These are phyloP conservation scores for Apiospora saccharicola DNA, from an alignment of 2,329 filamentous ascomycete genomes.

Conservation along the genomic window DNA sequence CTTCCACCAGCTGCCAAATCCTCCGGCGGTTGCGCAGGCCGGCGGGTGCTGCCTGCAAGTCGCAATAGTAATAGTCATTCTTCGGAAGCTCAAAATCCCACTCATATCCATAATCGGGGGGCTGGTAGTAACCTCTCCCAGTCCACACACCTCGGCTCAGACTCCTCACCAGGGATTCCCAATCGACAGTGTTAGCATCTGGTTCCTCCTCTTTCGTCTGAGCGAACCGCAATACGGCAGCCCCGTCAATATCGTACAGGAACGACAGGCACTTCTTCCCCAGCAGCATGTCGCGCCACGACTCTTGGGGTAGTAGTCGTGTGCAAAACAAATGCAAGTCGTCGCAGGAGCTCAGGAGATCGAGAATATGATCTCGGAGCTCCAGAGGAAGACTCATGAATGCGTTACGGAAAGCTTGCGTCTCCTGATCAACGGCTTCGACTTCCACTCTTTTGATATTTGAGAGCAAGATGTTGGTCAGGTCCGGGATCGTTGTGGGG, in stretches of 20 bases:
- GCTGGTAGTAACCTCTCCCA: neutral
- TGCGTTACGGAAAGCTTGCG: constrained; percentile 25
- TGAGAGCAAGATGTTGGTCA: neutral
- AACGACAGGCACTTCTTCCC: constrained; percentile 31
- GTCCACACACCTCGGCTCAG: constrained; percentile 30
- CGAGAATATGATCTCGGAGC: constrained; percentile 27
- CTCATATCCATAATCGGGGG: neutral
- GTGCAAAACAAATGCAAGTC: constrained; percentile 30
- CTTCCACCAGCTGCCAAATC: constrained; percentile 34
- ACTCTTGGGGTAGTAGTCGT: constrained; percentile 30
- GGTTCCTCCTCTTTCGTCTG: neutral
- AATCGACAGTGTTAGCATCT: constrained; percentile 28
- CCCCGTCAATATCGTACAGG: constrained; percentile 30
- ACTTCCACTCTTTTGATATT: neutral
- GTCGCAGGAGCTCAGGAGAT: constrained; percentile 18
- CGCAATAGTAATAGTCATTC: neutral
- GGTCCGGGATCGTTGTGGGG: neutral
- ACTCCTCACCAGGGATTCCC: constrained; percentile 34
- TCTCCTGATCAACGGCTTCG: neutral
- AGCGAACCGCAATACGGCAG: constrained; percentile 25
- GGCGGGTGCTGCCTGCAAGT: constrained; percentile 26
- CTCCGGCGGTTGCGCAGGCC: constrained; percentile 33
- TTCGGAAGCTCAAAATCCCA: neutral
- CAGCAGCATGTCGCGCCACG: constrained; percentile 33
- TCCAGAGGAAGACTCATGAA: constrained; percentile 30